These are phyloP conservation scores for Fraxinus baroniana DNA, from an alignment of 305 asterid genomes.

Conservation along the genomic window DNA sequence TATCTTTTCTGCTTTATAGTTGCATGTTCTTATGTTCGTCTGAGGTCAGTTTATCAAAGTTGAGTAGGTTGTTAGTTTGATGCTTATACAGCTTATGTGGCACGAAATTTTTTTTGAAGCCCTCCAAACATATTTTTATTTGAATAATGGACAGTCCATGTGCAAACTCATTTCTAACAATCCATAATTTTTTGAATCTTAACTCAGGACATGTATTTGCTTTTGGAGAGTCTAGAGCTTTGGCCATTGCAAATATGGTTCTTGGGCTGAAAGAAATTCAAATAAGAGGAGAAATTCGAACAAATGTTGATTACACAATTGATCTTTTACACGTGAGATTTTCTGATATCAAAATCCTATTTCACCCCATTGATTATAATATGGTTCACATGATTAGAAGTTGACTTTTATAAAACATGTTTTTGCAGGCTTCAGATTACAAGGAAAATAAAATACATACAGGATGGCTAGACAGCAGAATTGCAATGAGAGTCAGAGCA, in stretches of 20 bases:
- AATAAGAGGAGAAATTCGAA: constrained; percentile 96
- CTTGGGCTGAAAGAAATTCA: constrained; percentile 99
- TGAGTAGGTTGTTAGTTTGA: constrained; percentile 2
- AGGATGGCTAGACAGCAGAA: constrained; percentile 99
- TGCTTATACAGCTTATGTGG: not conserved
- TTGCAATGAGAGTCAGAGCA: constrained; percentile 99
- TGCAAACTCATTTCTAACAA: constrained; percentile 12
- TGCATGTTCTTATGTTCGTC: constrained; percentile 8
- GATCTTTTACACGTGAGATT: constrained; percentile 91
- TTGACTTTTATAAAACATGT: constrained; percentile 16
- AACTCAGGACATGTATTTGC: constrained; percentile 93
- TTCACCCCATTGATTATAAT: constrained; percentile 3
- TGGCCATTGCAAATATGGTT: constrained; percentile 99
- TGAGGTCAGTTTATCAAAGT: constrained; percentile 10
- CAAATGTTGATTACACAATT: constrained; percentile 96
- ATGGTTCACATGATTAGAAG: constrained; percentile 10
- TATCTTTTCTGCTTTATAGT: not conserved
- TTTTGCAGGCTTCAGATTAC: constrained; percentile 81
- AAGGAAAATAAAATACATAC: constrained; percentile 96
- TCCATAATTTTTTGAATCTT: constrained; percentile 21
- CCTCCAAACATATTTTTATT: not conserved
- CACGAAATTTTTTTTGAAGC: constrained; percentile 3
- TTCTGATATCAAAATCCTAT: constrained; percentile 10
- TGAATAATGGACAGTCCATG: not conserved
- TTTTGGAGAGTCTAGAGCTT: constrained; percentile 93